phyloP scores from a whole-genome alignment of 2,329 filamentous ascomycete species.

The Annulohypoxylon truncatum region DNA sequence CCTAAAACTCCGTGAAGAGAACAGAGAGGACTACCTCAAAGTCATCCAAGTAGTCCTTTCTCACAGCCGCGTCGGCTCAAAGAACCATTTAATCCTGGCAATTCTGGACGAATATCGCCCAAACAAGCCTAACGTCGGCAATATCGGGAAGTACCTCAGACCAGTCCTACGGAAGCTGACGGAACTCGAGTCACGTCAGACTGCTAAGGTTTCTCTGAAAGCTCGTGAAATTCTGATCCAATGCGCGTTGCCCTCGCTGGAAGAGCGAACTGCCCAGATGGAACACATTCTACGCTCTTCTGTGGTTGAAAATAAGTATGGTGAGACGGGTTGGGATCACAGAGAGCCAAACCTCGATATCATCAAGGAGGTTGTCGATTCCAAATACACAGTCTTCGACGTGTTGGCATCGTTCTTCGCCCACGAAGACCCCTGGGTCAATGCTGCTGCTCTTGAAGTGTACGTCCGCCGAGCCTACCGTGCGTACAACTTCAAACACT shows the following conservation, averaged over 20 bases:
- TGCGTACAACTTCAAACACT: slow-evolving; percentile 89
- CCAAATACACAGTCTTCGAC: slow-evolving; percentile 98
- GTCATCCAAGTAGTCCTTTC: slow-evolving; percentile 92
- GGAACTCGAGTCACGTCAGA: slow-evolving; percentile 85
- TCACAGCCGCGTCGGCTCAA: slow-evolving; percentile 89
- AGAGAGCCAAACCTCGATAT: slow-evolving; percentile 89
- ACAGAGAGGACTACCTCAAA: slow-evolving; percentile 89
- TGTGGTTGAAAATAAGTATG: slow-evolving; percentile 96
- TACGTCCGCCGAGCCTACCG: slow-evolving; percentile 97
- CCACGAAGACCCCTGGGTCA: slow-evolving; percentile 94
- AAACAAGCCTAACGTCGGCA: slow-evolving; percentile 90
- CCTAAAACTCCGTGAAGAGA: slow-evolving; percentile 91
- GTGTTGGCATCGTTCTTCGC: slow-evolving; percentile 95
- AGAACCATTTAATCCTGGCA: slow-evolving; percentile 92
- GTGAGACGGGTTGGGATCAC: slow-evolving; percentile 97
- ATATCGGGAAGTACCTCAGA: slow-evolving; percentile 88
- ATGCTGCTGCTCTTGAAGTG: slow-evolving; percentile 91
- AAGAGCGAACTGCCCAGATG: slow-evolving; percentile 96
- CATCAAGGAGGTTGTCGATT: slow-evolving; percentile 98
- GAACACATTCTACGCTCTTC: slow-evolving; percentile 97
- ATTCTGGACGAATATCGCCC: slow-evolving; percentile 95
- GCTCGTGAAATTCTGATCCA: slow-evolving; percentile 97
- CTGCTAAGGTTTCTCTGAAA: slow-evolving; percentile 96
- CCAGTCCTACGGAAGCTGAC: slow-evolving; percentile 85
- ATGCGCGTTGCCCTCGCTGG: slow-evolving; percentile 93